phyloP scores from a whole-genome alignment of 805 yeast genomes.

The Zygoascus bituminiphila region DNA sequence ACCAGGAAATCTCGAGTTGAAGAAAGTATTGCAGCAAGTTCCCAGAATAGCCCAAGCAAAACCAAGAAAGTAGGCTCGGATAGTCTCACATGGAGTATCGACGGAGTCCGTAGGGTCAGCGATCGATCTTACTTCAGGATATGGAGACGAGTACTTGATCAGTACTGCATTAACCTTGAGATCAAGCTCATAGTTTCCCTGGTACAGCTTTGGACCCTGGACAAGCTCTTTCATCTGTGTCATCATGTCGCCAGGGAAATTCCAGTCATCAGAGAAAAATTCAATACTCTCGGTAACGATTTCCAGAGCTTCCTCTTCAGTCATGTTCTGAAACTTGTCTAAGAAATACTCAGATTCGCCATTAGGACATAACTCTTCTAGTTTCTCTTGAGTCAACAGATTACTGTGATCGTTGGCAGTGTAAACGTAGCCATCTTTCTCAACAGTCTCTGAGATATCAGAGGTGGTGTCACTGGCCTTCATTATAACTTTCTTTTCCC shows the following conservation, averaged over 20 bases:
- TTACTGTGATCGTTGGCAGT: neutral
- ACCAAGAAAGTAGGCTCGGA: constrained; percentile 36
- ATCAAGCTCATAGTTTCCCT: constrained; percentile 10
- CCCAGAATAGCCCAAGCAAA: constrained; percentile 43
- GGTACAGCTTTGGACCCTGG: constrained; percentile 7
- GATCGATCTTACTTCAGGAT: constrained; percentile 51
- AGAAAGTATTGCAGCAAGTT: constrained; percentile 48
- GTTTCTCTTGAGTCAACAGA: constrained; percentile 6
- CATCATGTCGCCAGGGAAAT: constrained; percentile 28
- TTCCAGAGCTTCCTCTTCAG: constrained; percentile 9
- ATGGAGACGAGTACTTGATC: constrained; percentile 37
- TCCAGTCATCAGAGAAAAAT: constrained; percentile 8
- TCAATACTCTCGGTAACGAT: constrained; percentile 4
- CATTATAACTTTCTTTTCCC: neutral
- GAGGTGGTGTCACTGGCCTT: neutral
- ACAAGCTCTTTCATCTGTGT: constrained; percentile 23
- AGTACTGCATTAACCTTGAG: constrained; percentile 8
- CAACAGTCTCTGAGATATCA: neutral
- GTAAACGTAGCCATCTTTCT: constrained; percentile 5
- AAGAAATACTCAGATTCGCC: constrained; percentile 13
- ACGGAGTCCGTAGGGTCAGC: constrained; percentile 46
- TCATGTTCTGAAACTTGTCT: constrained; percentile 4
- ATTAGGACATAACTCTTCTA: constrained; percentile 14
- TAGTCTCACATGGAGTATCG: constrained; percentile 37
- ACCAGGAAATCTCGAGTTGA: constrained; percentile 46